Evolutionary conservation across 225 moss, liverwort and hornwort species (phyloP).

Genomic region (Neckera pumila): DNA sequence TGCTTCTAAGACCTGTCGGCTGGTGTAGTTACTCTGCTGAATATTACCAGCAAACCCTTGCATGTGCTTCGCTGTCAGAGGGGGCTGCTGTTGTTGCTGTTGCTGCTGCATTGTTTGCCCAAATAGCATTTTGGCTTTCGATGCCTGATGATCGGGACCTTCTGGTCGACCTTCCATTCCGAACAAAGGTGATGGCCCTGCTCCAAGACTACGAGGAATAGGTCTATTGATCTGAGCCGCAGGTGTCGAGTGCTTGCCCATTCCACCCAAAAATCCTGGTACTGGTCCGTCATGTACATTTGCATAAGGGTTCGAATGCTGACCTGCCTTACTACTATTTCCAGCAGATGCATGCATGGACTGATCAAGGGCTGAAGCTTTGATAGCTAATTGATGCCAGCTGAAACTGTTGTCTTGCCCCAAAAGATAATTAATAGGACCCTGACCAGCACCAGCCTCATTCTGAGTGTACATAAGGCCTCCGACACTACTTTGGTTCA

Average conservation of each 20-base stretch:
- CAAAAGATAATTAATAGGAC: constrained; percentile 85
- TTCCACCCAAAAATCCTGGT: constrained; percentile 43
- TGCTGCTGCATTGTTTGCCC: constrained; percentile 79
- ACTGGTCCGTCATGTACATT: constrained; percentile 50
- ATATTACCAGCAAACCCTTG: constrained; percentile 25
- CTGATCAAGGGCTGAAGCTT: constrained; percentile 76
- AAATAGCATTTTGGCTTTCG: constrained; percentile 72
- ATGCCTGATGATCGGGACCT: constrained; percentile 53
- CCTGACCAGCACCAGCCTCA: constrained; percentile 46
- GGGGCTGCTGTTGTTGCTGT: constrained; percentile 17
- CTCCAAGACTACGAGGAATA: constrained; percentile 63
- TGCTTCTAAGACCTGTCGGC: constrained; percentile 43
- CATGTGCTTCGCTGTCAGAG: constrained; percentile 28
- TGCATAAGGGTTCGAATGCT: constrained; percentile 41
- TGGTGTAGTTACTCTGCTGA: constrained; percentile 45
- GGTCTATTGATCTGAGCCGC: constrained; percentile 64
- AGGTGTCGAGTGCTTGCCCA: constrained; percentile 41
- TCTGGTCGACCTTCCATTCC: constrained; percentile 59
- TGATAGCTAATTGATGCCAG: constrained; percentile 91
- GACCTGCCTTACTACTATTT: constrained; percentile 49
- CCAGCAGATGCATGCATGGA: constrained; percentile 49
- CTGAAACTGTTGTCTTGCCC: constrained; percentile 91
- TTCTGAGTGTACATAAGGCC: constrained; percentile 49
- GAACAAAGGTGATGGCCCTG: constrained; percentile 53
- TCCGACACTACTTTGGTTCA: constrained; percentile 29